Evolutionary conservation across 768 basidiomycete species (phyloP).

Genomic region (Clitopilus passeckerianus): DNA sequence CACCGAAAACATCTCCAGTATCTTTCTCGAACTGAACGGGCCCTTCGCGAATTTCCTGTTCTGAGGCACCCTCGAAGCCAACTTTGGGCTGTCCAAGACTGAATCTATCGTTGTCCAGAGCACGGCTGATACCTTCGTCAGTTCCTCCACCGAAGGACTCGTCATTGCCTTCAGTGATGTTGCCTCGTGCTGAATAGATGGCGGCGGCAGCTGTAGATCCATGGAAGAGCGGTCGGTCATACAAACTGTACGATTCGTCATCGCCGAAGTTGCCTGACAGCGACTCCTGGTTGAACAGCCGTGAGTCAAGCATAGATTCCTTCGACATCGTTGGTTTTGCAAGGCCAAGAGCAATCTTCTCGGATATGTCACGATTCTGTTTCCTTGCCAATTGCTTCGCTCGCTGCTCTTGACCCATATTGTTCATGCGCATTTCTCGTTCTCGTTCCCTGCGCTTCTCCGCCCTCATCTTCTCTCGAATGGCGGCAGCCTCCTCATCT

Average conservation of each 20-base stretch:
- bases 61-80: conserved; percentile 89
- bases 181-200: conserved; percentile 96
- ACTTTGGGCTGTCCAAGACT: conserved; percentile 77
- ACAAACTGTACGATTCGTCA: conserved; percentile 91
- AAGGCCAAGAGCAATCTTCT: conserved; percentile 96
- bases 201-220: conserved; percentile 97
- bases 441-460: conserved; percentile 94
- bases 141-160: conserved; percentile 94
- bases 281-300: conserved; percentile 96
- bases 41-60: conserved; percentile 82
- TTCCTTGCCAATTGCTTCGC: conserved; percentile 94
- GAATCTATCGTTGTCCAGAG: conserved; percentile 92
- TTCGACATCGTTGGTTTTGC: conserved; percentile 96
- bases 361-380: conserved; percentile 98
- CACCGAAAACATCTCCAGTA: conserved; percentile 88
- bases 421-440: conserved; percentile 97
- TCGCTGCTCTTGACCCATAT: conserved; percentile 96
- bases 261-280: conserved; percentile 78
- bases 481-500: conserved; percentile 79
- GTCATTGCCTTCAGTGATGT: conserved; percentile 79
- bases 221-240: conserved; percentile 93
- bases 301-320: conserved; percentile 95
- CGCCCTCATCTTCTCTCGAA: conserved; percentile 85
- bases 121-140: conserved; percentile 89
- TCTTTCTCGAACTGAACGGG: conserved; percentile 99